Evolutionary conservation across 2,329 filamentous ascomycete genomes (phyloP), one percentile per base, ranked within the genome.

Genomic region (Diaporthe sp.): DNA sequence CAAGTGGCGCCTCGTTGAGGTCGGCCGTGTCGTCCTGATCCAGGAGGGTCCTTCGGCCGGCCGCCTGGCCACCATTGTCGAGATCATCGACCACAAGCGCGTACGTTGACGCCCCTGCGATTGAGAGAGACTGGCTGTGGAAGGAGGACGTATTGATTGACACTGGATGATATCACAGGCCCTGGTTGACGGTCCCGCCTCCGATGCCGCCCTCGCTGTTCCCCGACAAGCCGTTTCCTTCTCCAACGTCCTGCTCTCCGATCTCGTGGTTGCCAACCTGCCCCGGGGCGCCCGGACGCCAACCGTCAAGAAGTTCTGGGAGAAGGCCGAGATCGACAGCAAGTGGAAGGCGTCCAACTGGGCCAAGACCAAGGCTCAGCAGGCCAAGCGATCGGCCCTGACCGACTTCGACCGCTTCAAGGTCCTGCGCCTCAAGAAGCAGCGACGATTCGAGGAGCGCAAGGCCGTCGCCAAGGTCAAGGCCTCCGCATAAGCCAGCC

Each of bases 51-150:
- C 93, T 83, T 94, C 89, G 90, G 89, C 90, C 82, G 96, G 96
- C 90, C 94, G 94, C 87, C 92, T 98, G 83, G 97, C 96, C 84
- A 90, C 93, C 84, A 96, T 99, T 85, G 95, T 98, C 88, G 96
- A 99, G 93, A 98, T 99, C 88, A 97, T 99, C 90, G 97, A 99
- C 90, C 96, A 99, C 94, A 98, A 98, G 93, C 95, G 97, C 90
- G 97, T 99, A 98, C 86, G 97, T 95, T 85, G 76, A 57, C 75
- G 62, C 42, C 74, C 60, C 72, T 42, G 25, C 49, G 75, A 71
- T 25, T 67, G 49, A 76, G 71, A 71, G 71, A 71, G 71, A 72
- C 62, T 73, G 71, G 49, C 61, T 68, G 46, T 51, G 46, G 7
- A 25, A 72, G 60, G 39, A 28, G 34, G 68, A 74, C 55, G 68